Evolutionary conservation across 2,329 filamentous ascomycete species (phyloP).

Genomic region (Arthrobotrys sinensis): DNA sequence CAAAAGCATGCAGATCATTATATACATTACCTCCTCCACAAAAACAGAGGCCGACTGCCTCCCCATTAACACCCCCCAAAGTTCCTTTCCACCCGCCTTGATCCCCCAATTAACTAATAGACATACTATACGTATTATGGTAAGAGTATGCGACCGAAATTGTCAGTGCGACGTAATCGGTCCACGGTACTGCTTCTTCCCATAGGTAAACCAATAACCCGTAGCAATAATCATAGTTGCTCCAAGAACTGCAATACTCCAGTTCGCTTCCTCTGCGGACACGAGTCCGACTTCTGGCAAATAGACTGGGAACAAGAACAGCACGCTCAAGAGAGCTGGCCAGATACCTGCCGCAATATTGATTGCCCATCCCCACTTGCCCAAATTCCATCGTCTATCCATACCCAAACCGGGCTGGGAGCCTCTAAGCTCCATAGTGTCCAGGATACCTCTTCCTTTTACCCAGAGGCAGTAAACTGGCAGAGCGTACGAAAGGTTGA

Average conservation of each 20-base stretch:
- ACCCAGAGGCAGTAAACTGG: slow-evolving; percentile 55
- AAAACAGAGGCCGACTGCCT: background rate
- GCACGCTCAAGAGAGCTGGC: slow-evolving; percentile 49
- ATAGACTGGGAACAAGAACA: slow-evolving; percentile 59
- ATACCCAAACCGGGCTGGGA: slow-evolving; percentile 37
- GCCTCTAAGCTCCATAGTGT: slow-evolving; percentile 46
- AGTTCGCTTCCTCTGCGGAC: slow-evolving; percentile 55
- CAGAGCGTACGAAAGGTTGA: slow-evolving; percentile 57
- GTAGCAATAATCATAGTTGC: slow-evolving; percentile 51
- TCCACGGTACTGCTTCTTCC: slow-evolving; percentile 55
- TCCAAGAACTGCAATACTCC: slow-evolving; percentile 54
- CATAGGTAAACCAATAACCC: slow-evolving; percentile 54
- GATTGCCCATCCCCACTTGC: slow-evolving; percentile 53
- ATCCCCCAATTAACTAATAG: slow-evolving; percentile 5
- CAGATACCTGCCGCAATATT: slow-evolving; percentile 55
- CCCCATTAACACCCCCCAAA: background rate
- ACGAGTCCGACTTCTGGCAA: slow-evolving; percentile 52
- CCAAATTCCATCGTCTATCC: slow-evolving; percentile 57
- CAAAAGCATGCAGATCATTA: slow-evolving; percentile 38
- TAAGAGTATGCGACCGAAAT: slow-evolving; percentile 6
- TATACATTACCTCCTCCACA: slow-evolving; percentile 36
- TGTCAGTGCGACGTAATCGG: slow-evolving; percentile 57
- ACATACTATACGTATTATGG: slow-evolving; percentile 5
- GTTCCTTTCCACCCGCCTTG: background rate
- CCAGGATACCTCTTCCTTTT: slow-evolving; percentile 48